Evolutionary conservation across 108 stramenopile species (phyloP).

Genomic region (Seminavis robusta): DNA sequence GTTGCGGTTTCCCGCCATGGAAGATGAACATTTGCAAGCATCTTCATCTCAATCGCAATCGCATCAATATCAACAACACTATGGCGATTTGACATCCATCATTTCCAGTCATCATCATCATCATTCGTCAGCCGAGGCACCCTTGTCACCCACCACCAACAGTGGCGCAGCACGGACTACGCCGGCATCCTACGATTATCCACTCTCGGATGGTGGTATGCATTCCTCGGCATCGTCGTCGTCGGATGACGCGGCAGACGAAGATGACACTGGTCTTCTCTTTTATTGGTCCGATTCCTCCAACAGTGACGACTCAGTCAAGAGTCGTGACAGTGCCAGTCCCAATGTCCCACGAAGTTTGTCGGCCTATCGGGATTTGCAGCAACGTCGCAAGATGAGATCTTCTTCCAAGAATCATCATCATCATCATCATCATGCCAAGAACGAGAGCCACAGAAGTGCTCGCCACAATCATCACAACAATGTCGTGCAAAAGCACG

Average conservation of each 20-base stretch:
- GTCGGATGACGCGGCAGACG: conserved; percentile 40
- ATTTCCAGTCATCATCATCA: neutral
- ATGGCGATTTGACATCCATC: neutral
- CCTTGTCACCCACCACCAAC: neutral
- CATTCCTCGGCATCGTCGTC: conserved; percentile 52
- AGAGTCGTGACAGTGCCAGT: neutral
- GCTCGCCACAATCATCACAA: neutral
- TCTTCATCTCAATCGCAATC: neutral
- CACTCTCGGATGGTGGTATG: conserved; percentile 61
- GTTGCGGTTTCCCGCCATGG: conserved; percentile 49
- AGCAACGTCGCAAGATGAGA: neutral
- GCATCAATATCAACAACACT: conserved; percentile 7
- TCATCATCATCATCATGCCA: conserved; percentile 13
- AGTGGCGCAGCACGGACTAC: too few relatives aligned
- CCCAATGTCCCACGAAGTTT: neutral
- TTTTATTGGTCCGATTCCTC: conserved; percentile 48
- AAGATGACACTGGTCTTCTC: too few relatives aligned
- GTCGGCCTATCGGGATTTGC: neutral
- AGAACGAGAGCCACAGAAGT: conserved; percentile 19
- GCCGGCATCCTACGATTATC: conserved; percentile 37
- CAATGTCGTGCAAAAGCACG: conserved; percentile 8
- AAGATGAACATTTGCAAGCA: too few relatives aligned
- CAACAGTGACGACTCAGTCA: conserved; percentile 15
- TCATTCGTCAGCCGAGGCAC: neutral
- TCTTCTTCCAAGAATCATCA: neutral